Conservation (phyloP, 2,329 filamentous ascomycete species). For the Cladosporium sp. region DNA sequence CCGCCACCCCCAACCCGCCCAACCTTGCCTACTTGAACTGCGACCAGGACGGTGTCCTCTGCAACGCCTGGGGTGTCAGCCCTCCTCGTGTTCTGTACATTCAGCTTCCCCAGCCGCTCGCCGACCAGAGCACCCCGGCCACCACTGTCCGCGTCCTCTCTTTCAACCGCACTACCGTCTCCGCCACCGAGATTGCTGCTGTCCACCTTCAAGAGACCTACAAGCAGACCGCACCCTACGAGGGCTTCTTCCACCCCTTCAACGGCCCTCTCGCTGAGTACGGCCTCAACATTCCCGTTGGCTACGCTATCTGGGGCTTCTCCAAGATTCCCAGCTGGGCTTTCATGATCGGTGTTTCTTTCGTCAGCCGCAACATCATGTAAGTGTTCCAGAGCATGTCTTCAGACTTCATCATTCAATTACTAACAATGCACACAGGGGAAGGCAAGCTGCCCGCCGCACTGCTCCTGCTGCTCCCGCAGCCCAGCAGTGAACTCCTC, state of each 20-base stretch:
- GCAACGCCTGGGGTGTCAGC: slow-evolving; percentile 69
- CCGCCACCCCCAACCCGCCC: slow-evolving; percentile 60
- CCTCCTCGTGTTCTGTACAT: slow-evolving; percentile 68
- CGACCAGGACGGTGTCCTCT: slow-evolving; percentile 71
- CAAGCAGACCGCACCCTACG: slow-evolving; percentile 52
- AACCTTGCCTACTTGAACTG: slow-evolving; percentile 72
- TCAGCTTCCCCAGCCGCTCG: slow-evolving; percentile 56
- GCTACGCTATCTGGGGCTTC: slow-evolving; percentile 66
- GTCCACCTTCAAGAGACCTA: slow-evolving; percentile 62
- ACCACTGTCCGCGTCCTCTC: slow-evolving; percentile 65
- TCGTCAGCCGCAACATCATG: slow-evolving; percentile 74
- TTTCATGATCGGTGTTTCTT: slow-evolving; percentile 74
- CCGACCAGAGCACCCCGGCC: slow-evolving; percentile 64
- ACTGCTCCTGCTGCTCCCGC: slow-evolving; percentile 8
- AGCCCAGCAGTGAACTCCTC: not conserved
- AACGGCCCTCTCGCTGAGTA: slow-evolving; percentile 66
- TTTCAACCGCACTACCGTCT: slow-evolving; percentile 69
- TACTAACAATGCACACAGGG: slow-evolving; percentile 16
- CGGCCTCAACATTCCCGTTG: slow-evolving; percentile 62
- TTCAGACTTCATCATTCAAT: not conserved
- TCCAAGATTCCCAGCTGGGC: slow-evolving; percentile 66
- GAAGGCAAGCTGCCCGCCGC: slow-evolving; percentile 14
- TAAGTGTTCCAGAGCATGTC: slow-evolving; percentile 48
- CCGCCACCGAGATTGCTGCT: slow-evolving; percentile 62
- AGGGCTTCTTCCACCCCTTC: slow-evolving; percentile 75